Conservation (phyloP, 257 asterid species). For the Fraxinus excelsior region DNA sequence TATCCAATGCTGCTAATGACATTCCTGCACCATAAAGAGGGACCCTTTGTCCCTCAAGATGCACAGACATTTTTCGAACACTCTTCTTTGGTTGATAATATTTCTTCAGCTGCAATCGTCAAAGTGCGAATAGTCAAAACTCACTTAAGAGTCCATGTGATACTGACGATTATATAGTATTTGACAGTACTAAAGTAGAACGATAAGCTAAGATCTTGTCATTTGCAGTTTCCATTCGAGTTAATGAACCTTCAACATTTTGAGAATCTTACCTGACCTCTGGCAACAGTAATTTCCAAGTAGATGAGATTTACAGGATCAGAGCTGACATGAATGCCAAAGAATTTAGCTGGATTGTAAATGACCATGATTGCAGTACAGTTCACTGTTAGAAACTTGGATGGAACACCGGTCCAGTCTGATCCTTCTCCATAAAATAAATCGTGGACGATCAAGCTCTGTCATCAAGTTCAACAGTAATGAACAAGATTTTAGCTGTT, state of each 20-base stretch:
- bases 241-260: not conserved
- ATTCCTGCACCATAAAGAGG: constrained; percentile 73
- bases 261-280: constrained; percentile 54
- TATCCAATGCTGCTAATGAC: constrained; percentile 27
- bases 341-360: constrained; percentile 63
- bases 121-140: not conserved
- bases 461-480: not conserved
- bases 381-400: constrained; percentile 53
- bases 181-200: not conserved
- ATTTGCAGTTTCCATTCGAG: no score
- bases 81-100: constrained; percentile 62
- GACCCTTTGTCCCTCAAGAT: constrained; percentile 46
- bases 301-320: constrained; percentile 47
- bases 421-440: constrained; percentile 56
- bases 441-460: constrained; percentile 48
- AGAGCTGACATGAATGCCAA: constrained; percentile 58
- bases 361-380: constrained; percentile 54
- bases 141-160: no score
- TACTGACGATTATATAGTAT: not conserved
- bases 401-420: constrained; percentile 74
- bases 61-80: constrained; percentile 34
- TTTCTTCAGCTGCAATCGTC: constrained; percentile 47
- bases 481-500: not conserved
- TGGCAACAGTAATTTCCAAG: constrained; percentile 56
- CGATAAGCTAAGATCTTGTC: no score